A percentile compares a stretch with the other conserved stretches of the same genome.
phyloP scores from a whole-genome alignment of 1,139 yeast genomes.

The Lodderomyces beijingensis region DNA sequence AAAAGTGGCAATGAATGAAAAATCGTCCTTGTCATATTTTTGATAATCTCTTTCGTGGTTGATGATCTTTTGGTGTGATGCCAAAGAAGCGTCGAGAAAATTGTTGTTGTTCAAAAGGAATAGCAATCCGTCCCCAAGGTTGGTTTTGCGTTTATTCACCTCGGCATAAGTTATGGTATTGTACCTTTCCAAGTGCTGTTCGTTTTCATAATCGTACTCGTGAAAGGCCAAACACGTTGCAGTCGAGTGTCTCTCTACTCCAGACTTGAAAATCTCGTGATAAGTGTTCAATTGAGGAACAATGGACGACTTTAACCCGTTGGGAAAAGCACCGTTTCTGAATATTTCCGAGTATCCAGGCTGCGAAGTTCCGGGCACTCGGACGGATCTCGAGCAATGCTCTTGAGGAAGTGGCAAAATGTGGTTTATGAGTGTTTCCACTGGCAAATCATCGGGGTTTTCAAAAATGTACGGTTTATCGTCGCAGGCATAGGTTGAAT shows the following conservation, averaged over 20 bases:
- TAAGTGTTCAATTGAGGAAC: constrained; percentile 26
- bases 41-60: constrained; percentile 21
- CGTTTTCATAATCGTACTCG: constrained; percentile 27
- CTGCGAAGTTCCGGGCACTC: constrained; percentile 27
- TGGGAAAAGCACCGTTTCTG: constrained; percentile 26
- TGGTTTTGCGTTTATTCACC: constrained; percentile 18
- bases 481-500: constrained; percentile 11
- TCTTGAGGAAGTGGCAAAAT: constrained; percentile 23
- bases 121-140: constrained; percentile 32
- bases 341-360: constrained; percentile 31
- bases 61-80: constrained; percentile 25
- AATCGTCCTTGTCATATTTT: constrained; percentile 19
- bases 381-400: constrained; percentile 16
- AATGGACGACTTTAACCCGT: constrained; percentile 20
- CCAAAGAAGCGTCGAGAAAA: constrained; percentile 19
- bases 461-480: constrained; percentile 15
- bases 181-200: constrained; percentile 18
- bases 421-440: constrained; percentile 15
- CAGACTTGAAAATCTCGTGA: constrained; percentile 21
- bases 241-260: constrained; percentile 18
- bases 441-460: constrained; percentile 16
- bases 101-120: constrained; percentile 27
- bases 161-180: constrained; percentile 19
- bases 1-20: constrained; percentile 32
- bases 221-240: constrained; percentile 29